phyloP scores from a whole-genome alignment of 495 filamentous ascomycete genomes.

The Penicillium waksmanii region DNA sequence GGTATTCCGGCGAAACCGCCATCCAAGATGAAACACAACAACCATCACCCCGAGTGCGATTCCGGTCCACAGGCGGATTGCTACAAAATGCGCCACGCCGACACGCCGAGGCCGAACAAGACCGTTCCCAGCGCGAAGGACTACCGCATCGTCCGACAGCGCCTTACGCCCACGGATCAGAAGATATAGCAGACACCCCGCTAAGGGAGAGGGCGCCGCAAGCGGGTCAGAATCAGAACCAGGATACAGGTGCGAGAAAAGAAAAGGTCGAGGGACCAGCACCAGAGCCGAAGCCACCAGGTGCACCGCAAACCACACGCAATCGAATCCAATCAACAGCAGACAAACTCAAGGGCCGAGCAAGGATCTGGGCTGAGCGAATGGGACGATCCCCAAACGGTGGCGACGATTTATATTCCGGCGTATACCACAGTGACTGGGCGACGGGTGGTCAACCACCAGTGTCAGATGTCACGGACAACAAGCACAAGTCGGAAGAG shows the following conservation, averaged over 20 bases:
- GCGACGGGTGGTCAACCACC: conserved; percentile 31
- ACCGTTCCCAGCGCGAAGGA: conserved; percentile 11
- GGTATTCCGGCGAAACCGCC: conserved; percentile 2
- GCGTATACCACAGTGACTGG: conserved; percentile 33
- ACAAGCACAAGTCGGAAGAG: conserved; percentile 36
- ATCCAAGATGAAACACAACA: neutral
- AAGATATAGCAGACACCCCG: conserved; percentile 22
- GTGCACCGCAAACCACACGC: neutral
- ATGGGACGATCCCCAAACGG: conserved; percentile 27
- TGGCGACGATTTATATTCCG: conserved; percentile 32
- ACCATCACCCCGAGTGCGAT: conserved; percentile 18
- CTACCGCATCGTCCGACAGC: conserved; percentile 17
- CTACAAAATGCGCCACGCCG: neutral
- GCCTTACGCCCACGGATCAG: conserved; percentile 22
- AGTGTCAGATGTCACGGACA: conserved; percentile 34
- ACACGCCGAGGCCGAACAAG: conserved; percentile 8
- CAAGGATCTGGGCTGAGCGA: conserved; percentile 9
- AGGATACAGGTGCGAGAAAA: neutral
- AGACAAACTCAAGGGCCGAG: conserved; percentile 12
- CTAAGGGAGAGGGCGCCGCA: neutral
- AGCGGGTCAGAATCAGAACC: neutral
- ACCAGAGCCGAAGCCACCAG: neutral
- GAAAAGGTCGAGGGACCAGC: neutral
- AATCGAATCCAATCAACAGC: conserved; percentile 5
- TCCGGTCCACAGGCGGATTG: conserved; percentile 13